Percentiles rank a stretch among this genome's conserved stretches.
Conservation (phyloP, 352 stramenopile genomes). For the Globisporangium polare region DNA sequence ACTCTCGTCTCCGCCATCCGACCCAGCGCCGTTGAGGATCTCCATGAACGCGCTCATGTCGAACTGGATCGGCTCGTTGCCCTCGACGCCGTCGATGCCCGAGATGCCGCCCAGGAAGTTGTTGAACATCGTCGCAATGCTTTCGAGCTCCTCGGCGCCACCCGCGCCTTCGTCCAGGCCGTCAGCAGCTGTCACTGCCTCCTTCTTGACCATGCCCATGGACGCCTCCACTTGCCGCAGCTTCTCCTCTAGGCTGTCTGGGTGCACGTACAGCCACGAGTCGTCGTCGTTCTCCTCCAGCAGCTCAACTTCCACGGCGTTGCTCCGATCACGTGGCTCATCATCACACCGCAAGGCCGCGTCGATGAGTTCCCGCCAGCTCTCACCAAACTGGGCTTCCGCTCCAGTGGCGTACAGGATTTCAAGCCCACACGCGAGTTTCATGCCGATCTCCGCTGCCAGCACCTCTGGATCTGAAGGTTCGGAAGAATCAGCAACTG, state of each 20-base stretch:
- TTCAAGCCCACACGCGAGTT: slow-evolving; percentile 74
- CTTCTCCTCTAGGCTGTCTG: slow-evolving; percentile 67
- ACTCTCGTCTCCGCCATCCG: background rate
- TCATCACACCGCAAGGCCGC: slow-evolving; percentile 13
- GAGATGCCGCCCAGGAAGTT: slow-evolving; percentile 65
- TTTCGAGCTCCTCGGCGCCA: slow-evolving; percentile 60
- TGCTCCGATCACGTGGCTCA: background rate
- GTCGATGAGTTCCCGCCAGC: slow-evolving; percentile 42
- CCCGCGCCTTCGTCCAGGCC: slow-evolving; percentile 15
- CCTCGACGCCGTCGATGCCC: slow-evolving; percentile 64
- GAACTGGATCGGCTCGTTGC: slow-evolving; percentile 48
- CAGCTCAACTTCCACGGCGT: background rate
- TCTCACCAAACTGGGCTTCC: slow-evolving; percentile 37
- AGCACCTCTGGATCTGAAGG: background rate
- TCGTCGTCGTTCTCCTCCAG: slow-evolving; percentile 57
- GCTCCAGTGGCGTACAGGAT: slow-evolving; percentile 48
- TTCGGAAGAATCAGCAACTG: slow-evolving; percentile 1
- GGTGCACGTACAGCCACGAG: slow-evolving; percentile 76
- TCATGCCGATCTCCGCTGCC: slow-evolving; percentile 66
- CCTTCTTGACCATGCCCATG: slow-evolving; percentile 17
- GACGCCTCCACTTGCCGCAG: slow-evolving; percentile 28
- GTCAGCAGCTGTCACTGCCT: background rate
- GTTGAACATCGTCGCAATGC: slow-evolving; percentile 71
- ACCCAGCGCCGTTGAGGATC: slow-evolving; percentile 36
- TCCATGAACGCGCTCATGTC: slow-evolving; percentile 69